These are phyloP conservation scores for Zygosaccharomyces siamensis DNA, from an alignment of 805 yeast species.

Conservation along the genomic window DNA sequence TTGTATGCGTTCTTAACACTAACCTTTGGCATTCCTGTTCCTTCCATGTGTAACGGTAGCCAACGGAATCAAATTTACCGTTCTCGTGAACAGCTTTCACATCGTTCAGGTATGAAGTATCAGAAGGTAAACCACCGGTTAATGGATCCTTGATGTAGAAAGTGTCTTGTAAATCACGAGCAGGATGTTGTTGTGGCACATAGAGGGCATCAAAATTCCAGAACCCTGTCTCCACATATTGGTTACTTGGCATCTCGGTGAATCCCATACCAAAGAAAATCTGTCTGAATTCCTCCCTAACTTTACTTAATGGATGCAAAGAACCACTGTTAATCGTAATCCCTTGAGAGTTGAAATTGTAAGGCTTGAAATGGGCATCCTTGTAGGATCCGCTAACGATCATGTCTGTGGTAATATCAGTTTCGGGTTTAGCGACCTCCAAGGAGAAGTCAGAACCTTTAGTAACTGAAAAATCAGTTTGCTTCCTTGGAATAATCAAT, in stretches of 20 bases:
- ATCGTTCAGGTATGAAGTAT: slow-evolving; percentile 69
- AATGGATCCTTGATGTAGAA: slow-evolving; percentile 94
- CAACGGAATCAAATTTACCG: slow-evolving; percentile 91
- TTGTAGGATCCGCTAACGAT: slow-evolving; percentile 77
- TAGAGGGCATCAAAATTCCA: slow-evolving; percentile 97
- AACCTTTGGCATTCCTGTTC: slow-evolving; percentile 83
- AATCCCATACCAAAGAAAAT: slow-evolving; percentile 97
- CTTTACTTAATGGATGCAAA: slow-evolving; percentile 92
- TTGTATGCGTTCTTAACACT: slow-evolving; percentile 96
- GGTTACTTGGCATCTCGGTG: slow-evolving; percentile 98
- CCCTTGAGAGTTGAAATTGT: slow-evolving; percentile 95
- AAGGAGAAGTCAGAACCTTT: slow-evolving; percentile 85
- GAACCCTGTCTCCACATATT: slow-evolving; percentile 96
- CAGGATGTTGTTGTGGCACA: slow-evolving; percentile 99
- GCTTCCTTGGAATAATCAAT: slow-evolving; percentile 64
- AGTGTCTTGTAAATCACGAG: slow-evolving; percentile 98
- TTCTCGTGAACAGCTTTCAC: slow-evolving; percentile 80
- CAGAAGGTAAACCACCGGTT: slow-evolving; percentile 76
- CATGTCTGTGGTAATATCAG: slow-evolving; percentile 95
- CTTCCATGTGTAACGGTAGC: slow-evolving; percentile 98
- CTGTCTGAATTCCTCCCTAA: slow-evolving; percentile 95
- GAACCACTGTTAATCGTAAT: slow-evolving; percentile 83
- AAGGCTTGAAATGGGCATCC: slow-evolving; percentile 80
- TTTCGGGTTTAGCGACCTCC: slow-evolving; percentile 74
- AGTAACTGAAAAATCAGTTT: slow-evolving; percentile 64